These are phyloP conservation scores for Xylariaceae sp. DNA, from an alignment of 2,329 filamentous ascomycete genomes.

Conservation along the genomic window DNA sequence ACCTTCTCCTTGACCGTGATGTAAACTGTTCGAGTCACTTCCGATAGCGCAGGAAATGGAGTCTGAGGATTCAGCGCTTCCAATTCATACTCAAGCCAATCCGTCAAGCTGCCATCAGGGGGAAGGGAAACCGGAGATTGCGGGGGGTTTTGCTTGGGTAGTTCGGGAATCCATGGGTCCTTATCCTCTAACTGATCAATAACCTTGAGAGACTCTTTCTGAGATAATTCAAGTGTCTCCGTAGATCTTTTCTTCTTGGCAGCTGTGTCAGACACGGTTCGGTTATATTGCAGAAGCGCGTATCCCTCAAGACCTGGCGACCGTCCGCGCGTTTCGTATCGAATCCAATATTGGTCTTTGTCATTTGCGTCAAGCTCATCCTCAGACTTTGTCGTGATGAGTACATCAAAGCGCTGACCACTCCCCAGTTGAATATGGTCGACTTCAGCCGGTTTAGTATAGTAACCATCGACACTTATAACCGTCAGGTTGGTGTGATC, in stretches of 20 bases:
- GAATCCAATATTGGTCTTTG: constrained; percentile 40
- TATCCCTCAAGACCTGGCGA: constrained; percentile 42
- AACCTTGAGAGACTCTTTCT: background rate
- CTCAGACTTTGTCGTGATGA: constrained; percentile 48
- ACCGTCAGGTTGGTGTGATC: constrained; percentile 51
- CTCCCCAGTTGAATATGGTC: constrained; percentile 49
- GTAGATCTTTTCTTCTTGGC: background rate
- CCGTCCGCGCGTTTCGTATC: constrained; percentile 47
- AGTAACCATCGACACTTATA: constrained; percentile 55
- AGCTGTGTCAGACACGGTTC: constrained; percentile 11
- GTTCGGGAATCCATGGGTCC: background rate
- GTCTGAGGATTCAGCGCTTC: constrained; percentile 31
- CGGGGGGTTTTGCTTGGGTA: constrained; percentile 27
- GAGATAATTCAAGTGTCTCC: background rate
- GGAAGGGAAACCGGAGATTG: constrained; percentile 34
- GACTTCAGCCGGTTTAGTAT: constrained; percentile 44
- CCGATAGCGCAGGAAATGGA: constrained; percentile 36
- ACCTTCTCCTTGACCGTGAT: constrained; percentile 41
- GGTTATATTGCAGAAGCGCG: constrained; percentile 43
- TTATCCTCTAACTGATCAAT: background rate
- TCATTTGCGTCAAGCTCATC: constrained; percentile 37
- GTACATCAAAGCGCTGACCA: constrained; percentile 56
- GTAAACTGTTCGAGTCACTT: constrained; percentile 47
- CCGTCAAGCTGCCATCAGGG: constrained; percentile 27
- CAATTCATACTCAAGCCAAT: constrained; percentile 46